Evolutionary conservation across 139 green algal species (phyloP).

Genomic region (Haematococcus lacustris): DNA sequence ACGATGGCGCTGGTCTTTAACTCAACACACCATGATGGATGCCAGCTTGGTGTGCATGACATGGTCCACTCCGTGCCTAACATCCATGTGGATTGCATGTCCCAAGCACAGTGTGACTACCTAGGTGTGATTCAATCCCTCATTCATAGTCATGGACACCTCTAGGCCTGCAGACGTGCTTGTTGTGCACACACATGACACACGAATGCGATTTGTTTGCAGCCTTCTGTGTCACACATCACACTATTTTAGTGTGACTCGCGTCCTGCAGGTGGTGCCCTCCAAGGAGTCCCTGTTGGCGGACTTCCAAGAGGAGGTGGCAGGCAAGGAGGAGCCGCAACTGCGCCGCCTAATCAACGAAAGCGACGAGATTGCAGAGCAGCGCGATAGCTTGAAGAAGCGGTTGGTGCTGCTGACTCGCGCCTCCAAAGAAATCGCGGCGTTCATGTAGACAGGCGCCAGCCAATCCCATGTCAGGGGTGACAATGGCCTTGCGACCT

Average conservation of each 20-base stretch:
- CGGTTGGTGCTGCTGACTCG: conserved; percentile 38
- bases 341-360: conserved; percentile 77
- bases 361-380: conserved; percentile 69
- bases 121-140: not conserved
- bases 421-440: conserved; percentile 39
- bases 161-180: no score
- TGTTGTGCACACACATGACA: not conserved
- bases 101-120: not conserved
- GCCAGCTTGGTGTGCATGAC: not conserved
- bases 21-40: not conserved
- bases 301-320: conserved; percentile 64
- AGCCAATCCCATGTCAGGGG: no score
- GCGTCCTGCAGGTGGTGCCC: conserved; percentile 45
- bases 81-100: not conserved
- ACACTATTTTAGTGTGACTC: not conserved
- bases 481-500: no score
- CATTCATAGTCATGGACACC: not conserved
- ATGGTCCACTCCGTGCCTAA: not conserved
- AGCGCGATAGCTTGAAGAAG: conserved; percentile 45
- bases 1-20: not conserved
- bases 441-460: no score
- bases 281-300: conserved; percentile 71
- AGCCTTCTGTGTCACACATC: not conserved
- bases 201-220: not conserved
- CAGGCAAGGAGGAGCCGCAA: conserved; percentile 63